Conservation (phyloP, 805 yeast species). For the Candida tibetensis region DNA sequence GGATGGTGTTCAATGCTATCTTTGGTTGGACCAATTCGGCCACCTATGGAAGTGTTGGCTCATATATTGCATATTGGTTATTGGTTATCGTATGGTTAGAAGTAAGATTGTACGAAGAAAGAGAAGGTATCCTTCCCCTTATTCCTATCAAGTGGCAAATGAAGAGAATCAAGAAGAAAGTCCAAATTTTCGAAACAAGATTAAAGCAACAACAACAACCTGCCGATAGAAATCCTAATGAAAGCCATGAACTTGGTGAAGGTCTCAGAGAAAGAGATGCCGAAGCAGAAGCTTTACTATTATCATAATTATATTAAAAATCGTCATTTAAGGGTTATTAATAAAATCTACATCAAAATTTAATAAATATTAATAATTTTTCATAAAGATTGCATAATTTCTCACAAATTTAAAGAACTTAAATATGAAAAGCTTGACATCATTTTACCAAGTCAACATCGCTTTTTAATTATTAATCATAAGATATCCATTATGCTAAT, state of each 20-base stretch:
- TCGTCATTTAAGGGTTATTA: too few relatives aligned
- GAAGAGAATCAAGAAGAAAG: conserved; percentile 32
- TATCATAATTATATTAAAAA: conserved; percentile 4
- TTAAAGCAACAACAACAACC: conserved; percentile 6
- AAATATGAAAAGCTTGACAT: too few relatives aligned
- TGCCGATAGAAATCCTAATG: neutral
- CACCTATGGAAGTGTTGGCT: conserved; percentile 41
- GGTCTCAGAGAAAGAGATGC: conserved; percentile 6
- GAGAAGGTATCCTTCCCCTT: conserved; percentile 35
- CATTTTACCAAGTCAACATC: too few relatives aligned
- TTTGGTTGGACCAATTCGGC: conserved; percentile 48
- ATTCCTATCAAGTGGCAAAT: conserved; percentile 41
- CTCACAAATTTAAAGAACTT: too few relatives aligned
- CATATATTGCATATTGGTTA: conserved; percentile 39
- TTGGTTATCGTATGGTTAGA: conserved; percentile 31
- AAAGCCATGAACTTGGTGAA: neutral
- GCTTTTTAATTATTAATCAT: too few relatives aligned
- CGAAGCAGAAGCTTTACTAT: conserved; percentile 6
- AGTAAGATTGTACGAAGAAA: conserved; percentile 34
- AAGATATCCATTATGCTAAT: too few relatives aligned
- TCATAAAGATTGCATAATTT: too few relatives aligned
- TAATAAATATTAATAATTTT: too few relatives aligned
- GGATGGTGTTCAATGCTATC: conserved; percentile 47
- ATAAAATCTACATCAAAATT: too few relatives aligned
- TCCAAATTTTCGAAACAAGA: conserved; percentile 12